Evolutionary conservation across 2,329 filamentous ascomycete species (phyloP).

Genomic region (Stagonosporopsis rhizophila): DNA sequence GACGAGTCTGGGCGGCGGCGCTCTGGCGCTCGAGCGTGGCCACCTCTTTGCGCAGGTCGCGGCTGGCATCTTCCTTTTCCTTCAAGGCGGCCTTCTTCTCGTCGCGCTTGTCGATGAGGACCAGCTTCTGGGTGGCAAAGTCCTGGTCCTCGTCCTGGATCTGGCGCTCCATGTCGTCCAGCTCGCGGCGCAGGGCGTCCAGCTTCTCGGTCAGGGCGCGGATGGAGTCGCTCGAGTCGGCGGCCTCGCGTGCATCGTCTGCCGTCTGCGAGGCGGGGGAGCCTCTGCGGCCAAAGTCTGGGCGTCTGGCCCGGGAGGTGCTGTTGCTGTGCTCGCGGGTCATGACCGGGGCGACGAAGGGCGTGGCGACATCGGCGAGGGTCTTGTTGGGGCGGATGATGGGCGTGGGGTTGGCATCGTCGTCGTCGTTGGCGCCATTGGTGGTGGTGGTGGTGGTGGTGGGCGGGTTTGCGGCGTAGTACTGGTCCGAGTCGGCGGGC

Average conservation of each 20-base stretch:
- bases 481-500: constrained; percentile 30
- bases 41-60: constrained; percentile 81
- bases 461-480: constrained; percentile 39
- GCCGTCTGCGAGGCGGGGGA: constrained; percentile 70
- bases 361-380: constrained; percentile 66
- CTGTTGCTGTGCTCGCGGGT: constrained; percentile 70
- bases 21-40: constrained; percentile 82
- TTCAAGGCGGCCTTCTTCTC: constrained; percentile 78
- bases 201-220: constrained; percentile 82
- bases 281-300: constrained; percentile 74
- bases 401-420: constrained; percentile 60
- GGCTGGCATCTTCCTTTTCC: constrained; percentile 89
- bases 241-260: constrained; percentile 38
- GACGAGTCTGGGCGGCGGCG: constrained; percentile 78
- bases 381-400: constrained; percentile 61
- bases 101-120: constrained; percentile 77
- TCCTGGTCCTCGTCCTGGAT: constrained; percentile 68
- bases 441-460: constrained; percentile 53
- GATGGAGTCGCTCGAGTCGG: constrained; percentile 57
- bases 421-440: constrained; percentile 52
- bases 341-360: constrained; percentile 67
- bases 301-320: constrained; percentile 64
- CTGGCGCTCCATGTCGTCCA: constrained; percentile 76
- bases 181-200: constrained; percentile 80
- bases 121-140: constrained; percentile 53